A percentile compares a stretch with the other conserved stretches of the same genome.
phyloP scores from a whole-genome alignment of 371 early-diverging fungal species.

The Mortierella sp. region DNA sequence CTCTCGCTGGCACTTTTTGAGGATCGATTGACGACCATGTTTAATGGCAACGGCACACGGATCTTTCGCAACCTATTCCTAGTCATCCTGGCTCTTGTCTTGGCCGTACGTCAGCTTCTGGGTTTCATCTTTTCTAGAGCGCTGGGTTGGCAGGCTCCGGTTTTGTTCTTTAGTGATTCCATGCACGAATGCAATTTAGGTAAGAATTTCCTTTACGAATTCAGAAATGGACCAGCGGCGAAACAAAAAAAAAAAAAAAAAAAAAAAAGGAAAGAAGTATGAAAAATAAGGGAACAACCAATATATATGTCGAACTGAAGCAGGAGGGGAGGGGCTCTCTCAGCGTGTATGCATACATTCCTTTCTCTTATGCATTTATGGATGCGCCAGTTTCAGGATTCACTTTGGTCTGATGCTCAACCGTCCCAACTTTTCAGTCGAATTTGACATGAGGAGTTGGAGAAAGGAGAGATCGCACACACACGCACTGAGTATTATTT shows the following conservation, averaged over 20 bases:
- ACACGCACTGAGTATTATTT: too few species aligned
- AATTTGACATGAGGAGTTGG: conserved; percentile 31
- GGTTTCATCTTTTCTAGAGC: conserved; percentile 67
- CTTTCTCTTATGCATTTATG: neutral
- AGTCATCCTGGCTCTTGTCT: conserved; percentile 32
- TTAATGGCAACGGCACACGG: conserved; percentile 17
- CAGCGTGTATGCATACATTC: neutral
- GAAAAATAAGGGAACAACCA: neutral
- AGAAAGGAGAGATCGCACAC: neutral
- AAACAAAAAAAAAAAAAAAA: too few species aligned
- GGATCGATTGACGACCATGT: conserved; percentile 31
- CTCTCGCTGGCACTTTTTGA: conserved; percentile 36
- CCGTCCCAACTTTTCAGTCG: conserved; percentile 24
- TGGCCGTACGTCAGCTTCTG: conserved; percentile 55
- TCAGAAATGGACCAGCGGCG: neutral
- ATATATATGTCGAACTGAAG: neutral
- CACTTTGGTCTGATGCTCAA: conserved; percentile 26
- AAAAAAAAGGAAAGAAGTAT: too few species aligned
- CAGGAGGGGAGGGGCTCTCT: neutral
- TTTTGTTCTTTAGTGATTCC: conserved; percentile 67
- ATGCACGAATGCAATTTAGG: conserved; percentile 72
- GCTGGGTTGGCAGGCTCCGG: conserved; percentile 67
- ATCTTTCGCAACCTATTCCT: conserved; percentile 39
- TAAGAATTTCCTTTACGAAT: conserved; percentile 25
- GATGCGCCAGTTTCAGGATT: neutral